Evolutionary conservation across 352 stramenopile species (phyloP), one percentile per base, ranked within the genome.

Genomic region (Globisporangium megalacanthum): DNA sequence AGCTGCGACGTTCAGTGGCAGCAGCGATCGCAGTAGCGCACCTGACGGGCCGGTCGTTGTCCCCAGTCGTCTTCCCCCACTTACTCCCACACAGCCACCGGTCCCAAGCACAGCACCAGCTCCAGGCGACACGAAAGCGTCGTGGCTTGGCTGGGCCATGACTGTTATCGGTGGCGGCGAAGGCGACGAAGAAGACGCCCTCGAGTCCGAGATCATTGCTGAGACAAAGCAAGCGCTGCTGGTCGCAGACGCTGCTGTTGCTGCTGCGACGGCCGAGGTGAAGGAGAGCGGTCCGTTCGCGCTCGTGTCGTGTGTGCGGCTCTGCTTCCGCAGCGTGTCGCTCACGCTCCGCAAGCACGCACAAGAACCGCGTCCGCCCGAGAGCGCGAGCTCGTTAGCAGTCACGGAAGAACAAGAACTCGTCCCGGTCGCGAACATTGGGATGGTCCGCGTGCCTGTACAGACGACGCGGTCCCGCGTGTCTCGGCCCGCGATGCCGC

Each of bases 391-490:
- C 44, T 25, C 33, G 47, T 60, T 65, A 13, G 65, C 52, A 29
- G 48, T 47, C 56, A 68, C 85, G 39, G 79, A 29, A 29, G 25
- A 29, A 29, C 25, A 91, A 50, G 65, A 87, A 44, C 63, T 88
- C 6, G 79, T 94, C 39, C 85, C 85, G 20, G 85, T 94, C 29
- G 85, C 85, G 52, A 92, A 93, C 60, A 59, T 94, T 36, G 85
- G 85, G 10, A 75, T 94, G 37, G 85, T 94, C 6, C 78, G 79
- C 49, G 75, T 94, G 20, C 66, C 68, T 13, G 41, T 72, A 50
- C 58, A 81, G 39, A 65, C 61, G 35, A 72, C 45, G 37, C 76
- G 71, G 53, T 69, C 54, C 53, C 83, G 73, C 46, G 54, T 88
- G 0, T 83, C 75, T 20, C 78, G 79, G 49, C 73, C 83, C n/a